Evolutionary conservation across 1,284 basidiomycete species (phyloP).

Genomic region (Sutorius eximius): DNA sequence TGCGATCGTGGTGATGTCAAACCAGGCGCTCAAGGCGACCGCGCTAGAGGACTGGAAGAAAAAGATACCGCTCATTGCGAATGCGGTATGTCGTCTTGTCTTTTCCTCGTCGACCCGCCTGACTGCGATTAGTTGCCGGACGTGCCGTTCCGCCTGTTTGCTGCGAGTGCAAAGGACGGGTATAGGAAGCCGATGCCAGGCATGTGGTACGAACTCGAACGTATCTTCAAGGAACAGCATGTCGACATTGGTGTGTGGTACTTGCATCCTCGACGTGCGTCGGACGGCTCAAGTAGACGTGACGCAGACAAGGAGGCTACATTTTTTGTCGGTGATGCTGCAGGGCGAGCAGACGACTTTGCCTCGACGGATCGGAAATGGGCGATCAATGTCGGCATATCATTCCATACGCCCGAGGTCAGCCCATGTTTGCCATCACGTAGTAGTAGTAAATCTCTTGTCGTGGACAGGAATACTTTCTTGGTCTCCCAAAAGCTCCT

Average conservation of each 20-base stretch:
- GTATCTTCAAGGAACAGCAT: conserved; percentile 56
- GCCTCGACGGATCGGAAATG: conserved; percentile 83
- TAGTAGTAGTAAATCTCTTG: neutral
- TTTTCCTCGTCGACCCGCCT: neutral
- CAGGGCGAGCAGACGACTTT: conserved; percentile 75
- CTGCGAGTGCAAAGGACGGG: conserved; percentile 72
- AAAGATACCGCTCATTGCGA: conserved; percentile 71
- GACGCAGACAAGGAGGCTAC: conserved; percentile 60
- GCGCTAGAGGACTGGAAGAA: conserved; percentile 66
- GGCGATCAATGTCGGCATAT: conserved; percentile 73
- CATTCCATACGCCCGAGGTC: conserved; percentile 72
- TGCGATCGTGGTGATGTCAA: conserved; percentile 77
- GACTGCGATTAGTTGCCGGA: conserved; percentile 44
- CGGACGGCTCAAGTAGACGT: neutral
- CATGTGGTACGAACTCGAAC: conserved; percentile 78
- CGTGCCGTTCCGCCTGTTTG: conserved; percentile 79
- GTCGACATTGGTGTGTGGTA: conserved; percentile 61
- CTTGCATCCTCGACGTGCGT: no score
- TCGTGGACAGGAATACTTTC: conserved; percentile 72
- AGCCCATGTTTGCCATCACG: neutral
- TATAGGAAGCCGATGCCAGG: conserved; percentile 90
- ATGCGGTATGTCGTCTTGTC: conserved; percentile 52
- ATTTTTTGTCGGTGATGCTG: conserved; percentile 90
- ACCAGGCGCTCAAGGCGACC: conserved; percentile 63
- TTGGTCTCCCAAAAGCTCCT: conserved; percentile 49